Evolutionary conservation across 306 rosid species (phyloP).

Genomic region (Cyamopsis tetragonoloba): DNA sequence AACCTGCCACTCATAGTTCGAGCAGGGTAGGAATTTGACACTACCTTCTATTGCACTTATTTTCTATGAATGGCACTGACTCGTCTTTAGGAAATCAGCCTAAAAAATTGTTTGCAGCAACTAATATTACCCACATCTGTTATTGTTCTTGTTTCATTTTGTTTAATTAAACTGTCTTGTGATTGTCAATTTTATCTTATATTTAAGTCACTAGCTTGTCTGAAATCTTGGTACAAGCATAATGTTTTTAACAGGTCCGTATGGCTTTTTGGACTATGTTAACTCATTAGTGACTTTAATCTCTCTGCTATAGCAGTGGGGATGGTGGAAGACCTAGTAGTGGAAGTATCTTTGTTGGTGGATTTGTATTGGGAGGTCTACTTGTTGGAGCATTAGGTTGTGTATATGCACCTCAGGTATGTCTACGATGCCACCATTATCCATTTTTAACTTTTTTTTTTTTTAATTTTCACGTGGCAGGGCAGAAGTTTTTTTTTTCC

Average conservation of each 20-base stretch:
- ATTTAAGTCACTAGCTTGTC: background rate
- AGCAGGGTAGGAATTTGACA: conserved; percentile 49
- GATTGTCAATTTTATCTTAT: background rate
- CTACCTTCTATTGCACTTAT: background rate
- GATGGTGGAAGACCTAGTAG: conserved; percentile 37
- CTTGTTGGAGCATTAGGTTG: conserved; percentile 62
- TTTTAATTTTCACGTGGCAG: background rate
- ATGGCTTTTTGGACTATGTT: background rate
- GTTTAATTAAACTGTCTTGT: background rate
- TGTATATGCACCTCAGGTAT: conserved; percentile 65
- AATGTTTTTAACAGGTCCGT: background rate
- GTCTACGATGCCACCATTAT: background rate
- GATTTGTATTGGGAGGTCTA: conserved; percentile 61
- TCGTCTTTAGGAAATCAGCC: no score
- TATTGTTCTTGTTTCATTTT: background rate
- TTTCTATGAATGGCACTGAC: no score
- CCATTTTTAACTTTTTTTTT: background rate
- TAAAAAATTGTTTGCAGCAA: background rate
- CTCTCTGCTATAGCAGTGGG: conserved; percentile 36
- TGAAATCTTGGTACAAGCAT: background rate
- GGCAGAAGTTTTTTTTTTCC: background rate
- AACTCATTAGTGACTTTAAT: background rate
- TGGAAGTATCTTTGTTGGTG: conserved; percentile 57
- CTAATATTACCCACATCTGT: background rate
- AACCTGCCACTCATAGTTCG: conserved; percentile 37